Conservation (phyloP, 805 yeast species). For the Kazachstania bromeliacearum region DNA sequence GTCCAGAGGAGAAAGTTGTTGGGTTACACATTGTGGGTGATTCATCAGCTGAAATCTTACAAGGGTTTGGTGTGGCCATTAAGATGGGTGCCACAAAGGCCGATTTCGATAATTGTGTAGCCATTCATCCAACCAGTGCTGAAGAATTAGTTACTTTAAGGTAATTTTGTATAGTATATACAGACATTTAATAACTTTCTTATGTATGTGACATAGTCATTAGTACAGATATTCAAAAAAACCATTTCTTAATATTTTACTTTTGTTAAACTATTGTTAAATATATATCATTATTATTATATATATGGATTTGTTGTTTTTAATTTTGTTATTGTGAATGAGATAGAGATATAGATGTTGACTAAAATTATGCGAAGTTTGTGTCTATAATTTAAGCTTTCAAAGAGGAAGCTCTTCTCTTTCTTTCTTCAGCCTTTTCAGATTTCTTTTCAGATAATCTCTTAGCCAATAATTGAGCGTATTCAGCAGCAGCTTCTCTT, state of each 20-base stretch:
- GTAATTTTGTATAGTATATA: neutral
- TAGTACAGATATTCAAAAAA: no score
- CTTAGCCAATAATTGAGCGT: constrained; percentile 96
- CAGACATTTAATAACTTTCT: no score
- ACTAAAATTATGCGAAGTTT: neutral
- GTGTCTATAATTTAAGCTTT: constrained; percentile 54
- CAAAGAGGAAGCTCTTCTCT: constrained; percentile 99
- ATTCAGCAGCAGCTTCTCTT: constrained; percentile 99
- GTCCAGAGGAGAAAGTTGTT: constrained; percentile 83
- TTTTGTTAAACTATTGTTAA: no score
- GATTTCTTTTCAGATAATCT: constrained; percentile 97
- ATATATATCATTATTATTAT: no score
- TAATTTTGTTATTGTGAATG: no score
- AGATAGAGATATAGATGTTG: no score
- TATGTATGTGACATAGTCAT: no score
- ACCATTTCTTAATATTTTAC: no score
- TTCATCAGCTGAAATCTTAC: constrained; percentile 81
- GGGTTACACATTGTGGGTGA: constrained; percentile 95
- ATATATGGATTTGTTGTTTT: no score
- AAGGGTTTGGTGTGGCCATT: constrained; percentile 96
- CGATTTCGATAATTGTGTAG: constrained; percentile 92
- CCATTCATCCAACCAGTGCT: constrained; percentile 97
- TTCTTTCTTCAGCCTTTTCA: constrained; percentile 95
- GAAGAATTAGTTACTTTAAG: constrained; percentile 81
- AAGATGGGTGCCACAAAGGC: constrained; percentile 98